Percentiles rank a stretch among this genome's conserved stretches.
Evolutionary conservation across 164 flowering plant species (phyloP).

Genomic region (Akebia trifoliata): DNA sequence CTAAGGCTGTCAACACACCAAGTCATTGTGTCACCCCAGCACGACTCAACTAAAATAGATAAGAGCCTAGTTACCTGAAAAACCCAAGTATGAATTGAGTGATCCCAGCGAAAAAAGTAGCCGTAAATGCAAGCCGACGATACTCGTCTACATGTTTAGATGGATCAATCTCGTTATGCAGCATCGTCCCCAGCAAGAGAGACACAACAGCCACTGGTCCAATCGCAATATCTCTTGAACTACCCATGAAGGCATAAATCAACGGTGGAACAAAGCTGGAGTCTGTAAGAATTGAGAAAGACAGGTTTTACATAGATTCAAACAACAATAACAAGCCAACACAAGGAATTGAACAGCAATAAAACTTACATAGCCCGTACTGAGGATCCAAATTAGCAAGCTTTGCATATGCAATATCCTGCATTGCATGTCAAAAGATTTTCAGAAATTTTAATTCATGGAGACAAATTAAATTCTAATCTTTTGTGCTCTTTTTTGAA

Average conservation of each 20-base stretch:
- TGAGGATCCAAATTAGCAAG: slow-evolving; percentile 61
- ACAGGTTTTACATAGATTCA: background rate
- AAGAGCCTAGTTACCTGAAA: slow-evolving; percentile 77
- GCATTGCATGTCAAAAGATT: slow-evolving; percentile 7
- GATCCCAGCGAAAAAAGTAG: slow-evolving; percentile 88
- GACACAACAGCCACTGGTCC: slow-evolving; percentile 91
- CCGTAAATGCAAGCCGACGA: slow-evolving; percentile 74
- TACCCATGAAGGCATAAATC: slow-evolving; percentile 83
- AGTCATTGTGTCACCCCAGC: too few relatives aligned
- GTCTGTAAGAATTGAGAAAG: slow-evolving; percentile 33
- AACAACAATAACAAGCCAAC: background rate
- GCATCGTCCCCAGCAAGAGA: slow-evolving; percentile 66
- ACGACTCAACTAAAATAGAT: too few relatives aligned
- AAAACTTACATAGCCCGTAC: slow-evolving; percentile 61
- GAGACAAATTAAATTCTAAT: too few relatives aligned
- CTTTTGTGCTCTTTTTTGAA: too few relatives aligned
- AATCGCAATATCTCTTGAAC: too few relatives aligned
- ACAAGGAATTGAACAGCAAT: background rate
- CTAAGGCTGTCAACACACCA: too few relatives aligned
- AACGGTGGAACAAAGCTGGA: slow-evolving; percentile 91
- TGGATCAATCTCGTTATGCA: slow-evolving; percentile 62
- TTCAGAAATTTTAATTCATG: too few relatives aligned
- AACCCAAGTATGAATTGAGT: slow-evolving; percentile 76
- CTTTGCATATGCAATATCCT: slow-evolving; percentile 68
- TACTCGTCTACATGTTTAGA: slow-evolving; percentile 38